Conservation (phyloP, 2,329 filamentous ascomycete species). For the Harringtonia aguacate region DNA sequence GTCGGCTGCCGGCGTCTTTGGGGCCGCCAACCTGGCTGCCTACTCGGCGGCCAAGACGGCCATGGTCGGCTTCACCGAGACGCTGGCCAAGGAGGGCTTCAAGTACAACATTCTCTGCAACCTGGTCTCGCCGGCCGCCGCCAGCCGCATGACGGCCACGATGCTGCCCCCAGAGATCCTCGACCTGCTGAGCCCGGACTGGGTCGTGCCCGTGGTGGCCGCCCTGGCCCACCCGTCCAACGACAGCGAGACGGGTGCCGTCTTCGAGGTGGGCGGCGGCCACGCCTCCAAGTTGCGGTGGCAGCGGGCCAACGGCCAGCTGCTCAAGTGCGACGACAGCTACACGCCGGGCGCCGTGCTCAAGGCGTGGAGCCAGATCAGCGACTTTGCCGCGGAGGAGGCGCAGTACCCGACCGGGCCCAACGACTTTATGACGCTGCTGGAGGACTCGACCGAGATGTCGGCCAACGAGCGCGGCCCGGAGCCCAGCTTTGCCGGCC, state of each 20-base stretch:
- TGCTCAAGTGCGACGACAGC: constrained; percentile 78
- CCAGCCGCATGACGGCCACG: constrained; percentile 90
- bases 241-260: constrained; percentile 69
- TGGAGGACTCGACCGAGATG: constrained; percentile 75
- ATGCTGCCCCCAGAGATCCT: constrained; percentile 92
- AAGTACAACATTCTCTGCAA: constrained; percentile 98
- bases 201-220: constrained; percentile 89
- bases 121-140: constrained; percentile 89
- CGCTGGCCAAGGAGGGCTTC: constrained; percentile 88
- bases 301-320: constrained; percentile 82
- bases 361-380: constrained; percentile 80
- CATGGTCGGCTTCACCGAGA: constrained; percentile 95
- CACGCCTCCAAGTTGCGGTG: constrained; percentile 89
- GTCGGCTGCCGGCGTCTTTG: constrained; percentile 91
- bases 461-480: constrained; percentile 61
- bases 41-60: constrained; percentile 95
- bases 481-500: constrained; percentile 70
- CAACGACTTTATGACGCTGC: constrained; percentile 77
- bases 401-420: constrained; percentile 75
- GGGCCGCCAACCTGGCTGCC: constrained; percentile 91
- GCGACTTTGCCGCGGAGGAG: constrained; percentile 70
- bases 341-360: constrained; percentile 83
- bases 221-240: constrained; percentile 80
- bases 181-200: constrained; percentile 77
- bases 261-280: constrained; percentile 90